Evolutionary conservation across 495 filamentous ascomycete genomes (phyloP), one percentile per base, ranked within the genome.

Genomic region (Xylaria grammica): DNA sequence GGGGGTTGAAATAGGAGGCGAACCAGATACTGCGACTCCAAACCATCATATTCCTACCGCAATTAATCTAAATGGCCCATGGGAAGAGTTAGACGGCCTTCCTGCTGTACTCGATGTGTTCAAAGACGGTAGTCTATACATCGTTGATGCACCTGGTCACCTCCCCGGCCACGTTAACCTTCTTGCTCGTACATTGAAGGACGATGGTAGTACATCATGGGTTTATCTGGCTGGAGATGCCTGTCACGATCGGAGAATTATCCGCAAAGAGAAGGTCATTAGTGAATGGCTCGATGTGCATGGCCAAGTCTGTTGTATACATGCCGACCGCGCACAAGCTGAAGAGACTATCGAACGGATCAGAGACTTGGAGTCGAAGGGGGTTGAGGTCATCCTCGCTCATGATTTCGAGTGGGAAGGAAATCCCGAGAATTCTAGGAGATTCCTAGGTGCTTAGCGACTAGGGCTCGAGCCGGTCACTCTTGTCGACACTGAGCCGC

Each of bases 101-200:
- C 72, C 75, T 0, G n/a, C 73, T 20, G 63, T 67, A 0, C 72
- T 81, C 13, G 79, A 82, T 60, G 4, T 81, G 8, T 84, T 82
- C 58, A 45, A 42, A 30, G 81, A 82, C 55, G 72, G 71, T 4
- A 71, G 66, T 30, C 29, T 80, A 4, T 73, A 74, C 30, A 69
- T 84, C 9, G 73, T 82, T 2, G 67, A 80, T 56, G 74, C 78
- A 0, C 81, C 81, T 0, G 79, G 80, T 6, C 80, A 84, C 66
- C 65, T 81, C 1, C 73, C 74, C 3, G 79, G 80, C 0, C 80
- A 84, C 63, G 72, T 81, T 30, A 82, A 82, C 55, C 66, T 82
- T 6, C 75, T 84, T 11, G 73, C 66, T 17, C 19, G 51, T 13
- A 53, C 30, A 24, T 10, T 24, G 8, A 22, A 34, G 13, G 51